These are phyloP conservation scores for Psilocybe subaeruginosa DNA, from an alignment of 768 basidiomycete genomes.

Conservation along the genomic window DNA sequence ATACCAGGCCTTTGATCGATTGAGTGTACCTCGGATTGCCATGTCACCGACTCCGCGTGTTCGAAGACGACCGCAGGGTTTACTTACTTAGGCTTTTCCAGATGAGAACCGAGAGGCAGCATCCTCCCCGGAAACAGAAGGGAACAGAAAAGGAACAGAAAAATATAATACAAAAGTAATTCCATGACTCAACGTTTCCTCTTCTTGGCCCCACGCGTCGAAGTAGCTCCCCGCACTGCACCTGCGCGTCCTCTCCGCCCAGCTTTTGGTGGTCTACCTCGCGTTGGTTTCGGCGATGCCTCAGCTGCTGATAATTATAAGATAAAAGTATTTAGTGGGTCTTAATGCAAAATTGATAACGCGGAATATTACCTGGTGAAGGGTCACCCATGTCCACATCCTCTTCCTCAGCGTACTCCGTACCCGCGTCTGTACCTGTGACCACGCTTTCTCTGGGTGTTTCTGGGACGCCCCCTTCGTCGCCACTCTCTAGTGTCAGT, in stretches of 20 bases:
- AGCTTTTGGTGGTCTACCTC: slow-evolving; percentile 34
- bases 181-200: slow-evolving; percentile 42
- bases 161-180: slow-evolving; percentile 9
- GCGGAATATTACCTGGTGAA: slow-evolving; percentile 51
- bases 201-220: slow-evolving; percentile 45
- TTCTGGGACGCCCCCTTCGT: slow-evolving; percentile 56
- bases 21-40: not conserved
- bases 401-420: slow-evolving; percentile 73
- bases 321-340: slow-evolving; percentile 3
- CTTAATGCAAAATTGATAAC: not conserved
- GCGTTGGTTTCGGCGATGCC: slow-evolving; percentile 39
- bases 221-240: slow-evolving; percentile 26
- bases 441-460: slow-evolving; percentile 69
- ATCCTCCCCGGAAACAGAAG: not conserved
- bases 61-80: not conserved
- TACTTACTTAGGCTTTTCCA: slow-evolving; percentile 1
- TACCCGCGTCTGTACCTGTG: slow-evolving; percentile 74
- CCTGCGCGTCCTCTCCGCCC: slow-evolving; percentile 35
- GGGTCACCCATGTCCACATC: slow-evolving; percentile 60
- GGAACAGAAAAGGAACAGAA: not conserved
- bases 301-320: slow-evolving; percentile 30
- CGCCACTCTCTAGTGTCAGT: slow-evolving; percentile 80
- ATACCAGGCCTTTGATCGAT: not conserved
- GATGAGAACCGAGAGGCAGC: not conserved
- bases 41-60: not conserved